phyloP scores from a whole-genome alignment of 768 basidiomycete genomes.

The Russula earlei region DNA sequence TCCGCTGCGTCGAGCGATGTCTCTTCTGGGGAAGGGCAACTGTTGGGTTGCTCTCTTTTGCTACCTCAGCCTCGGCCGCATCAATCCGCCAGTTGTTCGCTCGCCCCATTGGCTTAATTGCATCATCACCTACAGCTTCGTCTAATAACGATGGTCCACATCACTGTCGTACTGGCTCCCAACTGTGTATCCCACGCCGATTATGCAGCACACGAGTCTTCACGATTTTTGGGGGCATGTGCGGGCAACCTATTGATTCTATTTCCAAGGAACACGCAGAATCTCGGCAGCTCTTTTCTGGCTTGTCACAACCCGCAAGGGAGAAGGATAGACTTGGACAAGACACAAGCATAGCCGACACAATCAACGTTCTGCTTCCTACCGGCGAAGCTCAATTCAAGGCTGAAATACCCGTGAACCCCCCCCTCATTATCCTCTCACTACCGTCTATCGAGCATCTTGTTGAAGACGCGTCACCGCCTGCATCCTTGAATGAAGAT shows the following conservation, averaged over 20 bases:
- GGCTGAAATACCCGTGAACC: neutral
- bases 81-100: neutral
- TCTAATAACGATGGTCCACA: neutral
- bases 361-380: neutral
- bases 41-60: neutral
- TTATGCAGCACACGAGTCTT: neutral
- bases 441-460: constrained; percentile 5
- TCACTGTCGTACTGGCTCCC: neutral
- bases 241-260: neutral
- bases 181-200: neutral
- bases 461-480: neutral
- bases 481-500: neutral
- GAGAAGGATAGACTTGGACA: neutral
- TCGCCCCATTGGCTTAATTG: neutral
- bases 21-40: neutral
- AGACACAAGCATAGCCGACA: neutral
- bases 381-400: neutral
- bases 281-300: neutral
- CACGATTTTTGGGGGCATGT: neutral
- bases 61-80: neutral
- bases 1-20: neutral
- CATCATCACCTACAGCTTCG: neutral
- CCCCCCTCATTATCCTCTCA: constrained; percentile 13
- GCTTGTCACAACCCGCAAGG: neutral
- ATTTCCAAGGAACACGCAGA: neutral